Evolutionary conservation across 1,284 basidiomycete species (phyloP).

Genomic region (Sparassis latifolia): DNA sequence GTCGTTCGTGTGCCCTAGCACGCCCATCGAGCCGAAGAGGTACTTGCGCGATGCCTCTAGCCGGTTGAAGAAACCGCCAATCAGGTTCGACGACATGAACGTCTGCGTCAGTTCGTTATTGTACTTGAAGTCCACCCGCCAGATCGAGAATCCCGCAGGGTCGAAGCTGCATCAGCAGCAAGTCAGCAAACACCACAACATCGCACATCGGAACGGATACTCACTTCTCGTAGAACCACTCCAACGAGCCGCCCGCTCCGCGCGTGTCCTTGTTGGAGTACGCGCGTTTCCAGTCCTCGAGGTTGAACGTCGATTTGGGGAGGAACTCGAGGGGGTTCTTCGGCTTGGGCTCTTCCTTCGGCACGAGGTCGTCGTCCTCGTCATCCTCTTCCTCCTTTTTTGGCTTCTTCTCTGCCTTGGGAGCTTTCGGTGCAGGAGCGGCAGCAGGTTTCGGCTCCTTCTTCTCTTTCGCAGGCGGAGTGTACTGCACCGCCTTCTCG

Average conservation of each 20-base stretch:
- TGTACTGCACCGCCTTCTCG: slow-evolving; percentile 70
- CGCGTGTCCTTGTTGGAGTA: slow-evolving; percentile 98
- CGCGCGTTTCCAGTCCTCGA: slow-evolving; percentile 97
- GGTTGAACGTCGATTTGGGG: slow-evolving; percentile 89
- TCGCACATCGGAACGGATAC: slow-evolving; percentile 20
- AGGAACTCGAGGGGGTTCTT: slow-evolving; percentile 94
- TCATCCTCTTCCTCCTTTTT: slow-evolving; percentile 65
- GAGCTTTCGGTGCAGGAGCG: slow-evolving; percentile 44
- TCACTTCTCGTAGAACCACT: slow-evolving; percentile 90
- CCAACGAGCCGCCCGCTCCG: slow-evolving; percentile 62
- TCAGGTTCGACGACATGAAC: slow-evolving; percentile 91
- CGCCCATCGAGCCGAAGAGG: slow-evolving; percentile 90
- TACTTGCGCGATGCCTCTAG: slow-evolving; percentile 94
- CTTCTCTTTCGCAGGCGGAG: slow-evolving; percentile 70
- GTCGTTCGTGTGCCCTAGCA: slow-evolving; percentile 79
- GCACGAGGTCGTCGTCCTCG: slow-evolving; percentile 55
- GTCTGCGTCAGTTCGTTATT: slow-evolving; percentile 87
- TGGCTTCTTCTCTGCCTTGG: slow-evolving; percentile 53
- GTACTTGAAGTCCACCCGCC: slow-evolving; percentile 96
- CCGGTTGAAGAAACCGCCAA: slow-evolving; percentile 95
- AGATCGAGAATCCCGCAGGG: slow-evolving; percentile 85
- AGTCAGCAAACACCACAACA: background rate
- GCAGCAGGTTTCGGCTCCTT: slow-evolving; percentile 42
- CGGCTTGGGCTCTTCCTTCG: slow-evolving; percentile 63
- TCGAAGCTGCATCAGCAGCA: slow-evolving; percentile 65